Percentiles rank a stretch among this genome's conserved stretches.
phyloP scores from a whole-genome alignment of 78 protist genomes.

The Dictyostelium brefeldianum region DNA sequence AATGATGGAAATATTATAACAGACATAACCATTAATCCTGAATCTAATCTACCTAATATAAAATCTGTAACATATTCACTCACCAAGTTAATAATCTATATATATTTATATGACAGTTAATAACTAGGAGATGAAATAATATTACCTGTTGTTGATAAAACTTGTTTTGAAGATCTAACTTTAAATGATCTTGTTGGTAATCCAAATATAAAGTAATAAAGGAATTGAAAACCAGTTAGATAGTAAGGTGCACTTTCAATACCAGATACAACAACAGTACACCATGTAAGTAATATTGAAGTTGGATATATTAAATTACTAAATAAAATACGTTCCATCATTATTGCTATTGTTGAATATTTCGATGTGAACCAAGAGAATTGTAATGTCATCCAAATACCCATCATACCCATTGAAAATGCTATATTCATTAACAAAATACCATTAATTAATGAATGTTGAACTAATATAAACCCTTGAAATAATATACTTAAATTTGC shows the following conservation, averaged over 20 bases:
- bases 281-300: conserved; percentile 41
- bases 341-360: not conserved
- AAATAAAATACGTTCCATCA: conserved; percentile 33
- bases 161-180: conserved; percentile 38
- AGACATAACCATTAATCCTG: conserved; percentile 40
- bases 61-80: not conserved
- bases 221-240: not conserved
- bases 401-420: conserved; percentile 32
- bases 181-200: conserved; percentile 55
- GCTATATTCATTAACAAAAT: conserved; percentile 43
- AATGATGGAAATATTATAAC: conserved; percentile 18
- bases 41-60: conserved; percentile 55
- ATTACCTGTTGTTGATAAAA: conserved; percentile 31
- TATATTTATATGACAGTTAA: not conserved
- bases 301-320: conserved; percentile 19
- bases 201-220: conserved; percentile 17
- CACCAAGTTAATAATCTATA: not conserved
- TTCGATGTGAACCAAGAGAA: conserved; percentile 7
- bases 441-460: conserved; percentile 43
- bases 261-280: conserved; percentile 5
- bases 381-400: conserved; percentile 52
- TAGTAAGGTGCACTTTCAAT: conserved; percentile 26
- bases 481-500: conserved; percentile 15
- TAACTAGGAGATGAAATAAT: not conserved
- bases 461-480: conserved; percentile 16